Evolutionary conservation across 306 rosid species (phyloP), one percentile per base, ranked within the genome.

Genomic region (Lathyrus sativus): DNA sequence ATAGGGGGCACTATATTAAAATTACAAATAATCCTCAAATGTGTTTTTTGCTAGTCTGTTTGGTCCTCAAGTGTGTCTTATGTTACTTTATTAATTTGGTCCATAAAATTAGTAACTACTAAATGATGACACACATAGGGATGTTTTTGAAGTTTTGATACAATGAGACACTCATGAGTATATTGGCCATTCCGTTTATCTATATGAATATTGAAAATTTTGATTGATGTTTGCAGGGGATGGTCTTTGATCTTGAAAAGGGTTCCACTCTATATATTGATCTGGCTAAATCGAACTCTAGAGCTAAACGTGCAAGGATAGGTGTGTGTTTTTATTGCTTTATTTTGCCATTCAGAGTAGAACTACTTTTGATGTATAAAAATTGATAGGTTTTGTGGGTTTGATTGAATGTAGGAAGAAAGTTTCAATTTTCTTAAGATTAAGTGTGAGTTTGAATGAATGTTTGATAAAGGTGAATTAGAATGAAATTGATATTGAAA

Each of bases 191-290:
- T 61, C 44, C 37, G 48, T 63, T 39, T 62, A 68, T 71, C 19
- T 70, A 24, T 64, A 11, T 50, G 8, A 11, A 57, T 7, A 29
- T 59, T 46, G 41, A 24, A 54, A 17, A 11, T 19, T 53, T 65
- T 70, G 54, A 56, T 68, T 71, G 65, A 29, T 53, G 35, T 76
- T 79, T 79, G 67, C 80, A 90, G 97, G 99, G 99, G 49, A 82
- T 93, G 97, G 86, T 93, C 42, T 93, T 93, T 84, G 99, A 93
- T 86, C 96, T 93, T 76, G 96, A 93, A 76, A 87, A 85, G 82
- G 95, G 85, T 42, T 90, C 99, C 19, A 84, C 88, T 8, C 79
- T 93, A 5, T 93, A 86, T 68, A 81, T 93, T 78, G 95, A 93
- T 84, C 80, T 93, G 35, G 99, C 99, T 13, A 93, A 90, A 80